These are phyloP conservation scores for Boletellus dicymbophilus DNA, from an alignment of 1,284 basidiomycete species.

Conservation along the genomic window DNA sequence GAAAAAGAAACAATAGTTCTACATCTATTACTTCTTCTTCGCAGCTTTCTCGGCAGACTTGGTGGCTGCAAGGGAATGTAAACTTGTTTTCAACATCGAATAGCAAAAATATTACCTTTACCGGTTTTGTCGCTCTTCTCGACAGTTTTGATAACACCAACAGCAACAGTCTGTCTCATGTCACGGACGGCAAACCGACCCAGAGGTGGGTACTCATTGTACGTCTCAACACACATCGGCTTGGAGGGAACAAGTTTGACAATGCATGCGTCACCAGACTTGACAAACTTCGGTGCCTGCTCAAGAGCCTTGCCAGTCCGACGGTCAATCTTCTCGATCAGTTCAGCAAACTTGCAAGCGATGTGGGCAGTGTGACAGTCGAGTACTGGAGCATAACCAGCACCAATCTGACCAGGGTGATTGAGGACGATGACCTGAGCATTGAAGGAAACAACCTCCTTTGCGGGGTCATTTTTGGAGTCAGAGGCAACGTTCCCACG, in stretches of 20 bases:
- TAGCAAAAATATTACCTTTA: conserved; percentile 59
- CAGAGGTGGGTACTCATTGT: conserved; percentile 98
- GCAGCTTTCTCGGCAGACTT: conserved; percentile 95
- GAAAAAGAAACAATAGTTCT: conserved; percentile 51
- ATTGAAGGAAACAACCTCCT: conserved; percentile 99
- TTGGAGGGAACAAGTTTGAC: conserved; percentile 97
- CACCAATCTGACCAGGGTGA: conserved; percentile 99
- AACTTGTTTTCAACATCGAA: conserved; percentile 13
- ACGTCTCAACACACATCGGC: conserved; percentile 98
- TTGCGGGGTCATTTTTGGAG: conserved; percentile 99
- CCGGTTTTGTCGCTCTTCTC: conserved; percentile 91
- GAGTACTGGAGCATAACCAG: conserved; percentile 96
- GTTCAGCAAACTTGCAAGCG: conserved; percentile 99
- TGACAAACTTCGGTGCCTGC: conserved; percentile 92
- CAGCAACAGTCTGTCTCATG: conserved; percentile 98
- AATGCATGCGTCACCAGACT: conserved; percentile 95
- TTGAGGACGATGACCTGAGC: conserved; percentile 99
- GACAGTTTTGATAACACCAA: conserved; percentile 96
- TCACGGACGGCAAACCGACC: conserved; percentile 99
- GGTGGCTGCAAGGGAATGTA: conserved; percentile 59
- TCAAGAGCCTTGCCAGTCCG: conserved; percentile 96
- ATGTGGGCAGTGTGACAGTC: conserved; percentile 99
- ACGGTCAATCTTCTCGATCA: conserved; percentile 99
- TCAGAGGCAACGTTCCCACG: conserved; percentile 99
- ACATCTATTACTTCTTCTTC: conserved; percentile 95